Conservation (phyloP, 192 early-diverging fungal species). For the Haplosporangium gracile region DNA sequence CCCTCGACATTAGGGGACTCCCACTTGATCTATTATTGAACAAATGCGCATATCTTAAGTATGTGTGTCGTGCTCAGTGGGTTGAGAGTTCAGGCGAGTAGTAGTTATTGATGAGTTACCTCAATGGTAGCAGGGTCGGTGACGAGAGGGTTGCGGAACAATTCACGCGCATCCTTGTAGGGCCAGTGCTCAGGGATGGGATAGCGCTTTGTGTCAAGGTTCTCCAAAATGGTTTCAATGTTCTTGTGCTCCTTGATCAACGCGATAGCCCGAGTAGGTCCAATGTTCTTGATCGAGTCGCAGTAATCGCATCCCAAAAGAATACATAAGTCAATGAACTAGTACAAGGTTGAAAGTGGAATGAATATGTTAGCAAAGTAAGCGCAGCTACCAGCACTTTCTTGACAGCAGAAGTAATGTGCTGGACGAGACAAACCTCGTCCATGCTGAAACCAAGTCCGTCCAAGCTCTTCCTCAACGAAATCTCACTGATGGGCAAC, state of each 20-base stretch:
- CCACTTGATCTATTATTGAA: slow-evolving; percentile 71
- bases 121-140: slow-evolving; percentile 75
- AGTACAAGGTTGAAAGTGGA: slow-evolving; percentile 1
- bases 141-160: slow-evolving; percentile 90
- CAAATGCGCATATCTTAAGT: not conserved
- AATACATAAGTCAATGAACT: slow-evolving; percentile 99
- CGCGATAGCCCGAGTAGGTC: slow-evolving; percentile 85
- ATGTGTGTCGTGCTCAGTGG: not conserved
- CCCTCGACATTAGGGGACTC: slow-evolving; percentile 83
- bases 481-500: slow-evolving; percentile 91
- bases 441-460: slow-evolving; percentile 82
- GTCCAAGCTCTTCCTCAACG: slow-evolving; percentile 82
- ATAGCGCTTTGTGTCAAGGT: slow-evolving; percentile 83
- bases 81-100: not conserved
- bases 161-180: slow-evolving; percentile 87
- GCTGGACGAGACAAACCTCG: slow-evolving; percentile 61
- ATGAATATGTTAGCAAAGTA: not conserved
- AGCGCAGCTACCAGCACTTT: not conserved
- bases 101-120: slow-evolving; percentile 56
- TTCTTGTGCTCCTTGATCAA: slow-evolving; percentile 87
- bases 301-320: slow-evolving; percentile 98
- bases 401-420: not conserved
- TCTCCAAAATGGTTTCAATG: slow-evolving; percentile 84
- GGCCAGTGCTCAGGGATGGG: slow-evolving; percentile 91
- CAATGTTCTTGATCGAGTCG: slow-evolving; percentile 94